A percentile compares a stretch with the other conserved stretches of the same genome.
These are phyloP conservation scores for Oryza longistaminata DNA, from an alignment of 176 grass and related monocot genomes.

Conservation along the genomic window DNA sequence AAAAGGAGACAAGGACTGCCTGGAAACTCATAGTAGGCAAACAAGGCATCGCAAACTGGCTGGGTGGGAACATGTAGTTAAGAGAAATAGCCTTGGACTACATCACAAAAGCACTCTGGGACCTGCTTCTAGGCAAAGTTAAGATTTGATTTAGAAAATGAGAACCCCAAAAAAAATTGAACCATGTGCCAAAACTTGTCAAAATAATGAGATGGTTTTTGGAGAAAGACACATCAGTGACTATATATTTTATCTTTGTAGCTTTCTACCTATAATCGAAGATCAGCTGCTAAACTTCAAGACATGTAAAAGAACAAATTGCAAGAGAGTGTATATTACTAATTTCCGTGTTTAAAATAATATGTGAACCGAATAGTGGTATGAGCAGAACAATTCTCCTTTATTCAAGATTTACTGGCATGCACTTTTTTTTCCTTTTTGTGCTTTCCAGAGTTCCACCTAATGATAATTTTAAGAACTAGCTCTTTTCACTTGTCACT, in stretches of 20 bases:
- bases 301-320: background rate
- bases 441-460: background rate
- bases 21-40: conserved; percentile 30
- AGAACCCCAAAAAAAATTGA: background rate
- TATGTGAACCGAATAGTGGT: background rate
- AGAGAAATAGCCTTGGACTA: background rate
- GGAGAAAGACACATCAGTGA: background rate
- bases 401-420: background rate
- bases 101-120: background rate
- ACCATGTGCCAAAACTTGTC: background rate
- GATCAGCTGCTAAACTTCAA: background rate
- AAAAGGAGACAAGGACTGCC: conserved; percentile 10
- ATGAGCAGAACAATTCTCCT: background rate
- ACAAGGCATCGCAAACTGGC: background rate
- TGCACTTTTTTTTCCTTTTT: background rate
- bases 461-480: background rate
- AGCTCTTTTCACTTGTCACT: background rate
- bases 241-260: background rate
- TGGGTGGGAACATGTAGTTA: background rate
- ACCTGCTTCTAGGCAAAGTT: background rate
- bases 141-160: background rate
- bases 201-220: background rate
- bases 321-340: background rate
- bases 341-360: background rate
- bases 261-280: background rate